Evolutionary conservation across 2,329 filamentous ascomycete genomes (phyloP).

Genomic region (Magnaporthales sp.): DNA sequence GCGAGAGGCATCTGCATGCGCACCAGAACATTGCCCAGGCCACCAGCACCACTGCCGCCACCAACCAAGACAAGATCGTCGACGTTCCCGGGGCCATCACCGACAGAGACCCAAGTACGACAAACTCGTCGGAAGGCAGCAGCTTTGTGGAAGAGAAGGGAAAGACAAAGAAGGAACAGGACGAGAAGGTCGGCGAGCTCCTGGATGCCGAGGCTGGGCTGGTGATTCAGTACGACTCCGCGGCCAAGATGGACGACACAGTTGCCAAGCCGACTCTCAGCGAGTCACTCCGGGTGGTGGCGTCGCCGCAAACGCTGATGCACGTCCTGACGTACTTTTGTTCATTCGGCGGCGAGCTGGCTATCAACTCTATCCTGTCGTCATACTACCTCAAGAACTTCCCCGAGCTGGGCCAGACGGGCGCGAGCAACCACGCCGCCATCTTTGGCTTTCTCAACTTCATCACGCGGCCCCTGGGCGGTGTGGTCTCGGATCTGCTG

Average conservation of each 20-base stretch:
- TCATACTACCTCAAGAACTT: constrained; percentile 54
- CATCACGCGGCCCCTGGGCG: constrained; percentile 57
- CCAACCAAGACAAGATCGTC: constrained; percentile 31
- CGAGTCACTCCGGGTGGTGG: constrained; percentile 34
- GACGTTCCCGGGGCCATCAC: constrained; percentile 40
- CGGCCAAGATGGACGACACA: background rate
- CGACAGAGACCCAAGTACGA: constrained; percentile 25
- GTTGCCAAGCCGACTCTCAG: constrained; percentile 44
- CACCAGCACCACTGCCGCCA: constrained; percentile 19
- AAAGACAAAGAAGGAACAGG: constrained; percentile 28
- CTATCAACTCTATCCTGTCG: constrained; percentile 51
- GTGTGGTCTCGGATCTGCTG: constrained; percentile 42
- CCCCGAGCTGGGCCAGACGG: constrained; percentile 45
- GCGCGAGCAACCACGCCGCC: constrained; percentile 52
- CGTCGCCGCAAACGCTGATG: constrained; percentile 46
- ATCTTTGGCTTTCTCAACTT: constrained; percentile 72
- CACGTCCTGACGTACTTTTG: constrained; percentile 50
- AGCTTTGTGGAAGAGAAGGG: constrained; percentile 18
- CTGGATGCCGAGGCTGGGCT: constrained; percentile 45
- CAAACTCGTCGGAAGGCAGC: background rate
- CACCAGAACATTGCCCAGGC: constrained; percentile 42
- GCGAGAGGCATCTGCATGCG: constrained; percentile 54
- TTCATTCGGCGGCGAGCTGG: constrained; percentile 54
- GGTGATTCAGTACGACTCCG: constrained; percentile 20
- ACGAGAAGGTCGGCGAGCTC: constrained; percentile 37